Conservation (phyloP, 495 filamentous ascomycete species). For the Penicillium bialowiezense region DNA sequence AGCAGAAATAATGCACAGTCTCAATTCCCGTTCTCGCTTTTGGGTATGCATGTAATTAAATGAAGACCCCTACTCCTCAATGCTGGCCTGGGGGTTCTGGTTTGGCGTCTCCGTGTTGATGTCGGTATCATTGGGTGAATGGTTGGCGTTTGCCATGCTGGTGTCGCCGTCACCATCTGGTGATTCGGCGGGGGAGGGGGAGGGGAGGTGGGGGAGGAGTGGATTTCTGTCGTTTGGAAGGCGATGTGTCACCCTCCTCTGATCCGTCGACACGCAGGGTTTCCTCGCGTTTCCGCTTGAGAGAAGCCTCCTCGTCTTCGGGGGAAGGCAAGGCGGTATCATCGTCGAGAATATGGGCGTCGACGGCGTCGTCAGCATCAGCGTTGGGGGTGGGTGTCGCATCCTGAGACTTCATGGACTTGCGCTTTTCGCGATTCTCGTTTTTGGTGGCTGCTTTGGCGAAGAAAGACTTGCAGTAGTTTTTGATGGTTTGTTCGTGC, state of each 20-base stretch:
- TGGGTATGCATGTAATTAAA: constrained; percentile 5
- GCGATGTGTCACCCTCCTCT: constrained; percentile 28
- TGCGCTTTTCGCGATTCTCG: constrained; percentile 63
- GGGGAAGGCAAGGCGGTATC: constrained; percentile 32
- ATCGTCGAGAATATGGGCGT: constrained; percentile 56
- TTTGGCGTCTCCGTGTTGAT: constrained; percentile 9
- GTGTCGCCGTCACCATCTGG: constrained; percentile 22
- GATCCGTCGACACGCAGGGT: constrained; percentile 48
- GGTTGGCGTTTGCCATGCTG: constrained; percentile 19
- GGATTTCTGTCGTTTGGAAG: constrained; percentile 40
- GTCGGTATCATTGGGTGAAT: constrained; percentile 16
- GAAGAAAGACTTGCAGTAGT: constrained; percentile 78
- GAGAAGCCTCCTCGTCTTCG: constrained; percentile 24
- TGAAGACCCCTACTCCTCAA: constrained; percentile 22
- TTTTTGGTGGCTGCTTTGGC: constrained; percentile 80
- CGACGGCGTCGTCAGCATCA: too few relatives aligned
- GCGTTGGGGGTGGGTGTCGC: constrained; percentile 30
- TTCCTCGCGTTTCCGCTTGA: constrained; percentile 23
- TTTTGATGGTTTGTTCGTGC: constrained; percentile 77
- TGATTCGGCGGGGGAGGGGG: constrained; percentile 22
- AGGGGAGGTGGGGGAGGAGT: constrained; percentile 35
- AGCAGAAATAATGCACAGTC: constrained; percentile 1
- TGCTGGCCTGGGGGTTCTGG: constrained; percentile 18
- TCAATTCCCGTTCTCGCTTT: constrained; percentile 5
- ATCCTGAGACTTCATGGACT: constrained; percentile 44